phyloP scores from a whole-genome alignment of 495 filamentous ascomycete species.

The Trichoderma reesei region DNA sequence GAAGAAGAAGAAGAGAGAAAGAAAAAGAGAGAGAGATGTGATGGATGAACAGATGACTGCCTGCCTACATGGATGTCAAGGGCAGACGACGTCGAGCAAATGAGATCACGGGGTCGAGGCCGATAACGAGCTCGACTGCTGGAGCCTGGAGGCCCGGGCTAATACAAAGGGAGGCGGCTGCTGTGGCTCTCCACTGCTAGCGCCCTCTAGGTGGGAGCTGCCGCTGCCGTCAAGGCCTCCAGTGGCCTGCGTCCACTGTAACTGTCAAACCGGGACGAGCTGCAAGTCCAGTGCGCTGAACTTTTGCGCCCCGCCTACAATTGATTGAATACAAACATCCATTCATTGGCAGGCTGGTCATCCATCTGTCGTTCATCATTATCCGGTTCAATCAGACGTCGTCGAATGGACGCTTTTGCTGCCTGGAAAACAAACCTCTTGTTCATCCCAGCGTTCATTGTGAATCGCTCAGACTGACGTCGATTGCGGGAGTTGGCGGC shows the following conservation, averaged over 20 bases:
- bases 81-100: not conserved
- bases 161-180: not conserved
- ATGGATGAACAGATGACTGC: not conserved
- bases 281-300: not conserved
- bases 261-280: not conserved
- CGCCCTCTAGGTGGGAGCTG: too few relatives aligned
- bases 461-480: not conserved
- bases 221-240: too few relatives aligned
- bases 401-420: too few relatives aligned
- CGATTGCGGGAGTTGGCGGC: not conserved
- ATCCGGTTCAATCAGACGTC: too few relatives aligned
- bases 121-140: not conserved
- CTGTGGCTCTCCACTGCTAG: not conserved
- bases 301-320: too few relatives aligned
- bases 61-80: not conserved
- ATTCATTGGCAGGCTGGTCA: too few relatives aligned
- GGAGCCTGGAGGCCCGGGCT: not conserved
- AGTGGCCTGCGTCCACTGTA: too few relatives aligned
- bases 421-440: too few relatives aligned
- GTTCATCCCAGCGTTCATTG: too few relatives aligned
- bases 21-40: not conserved
- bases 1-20: too few relatives aligned
- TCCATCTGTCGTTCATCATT: too few relatives aligned
- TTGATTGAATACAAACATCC: too few relatives aligned
- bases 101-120: slow-evolving; percentile 8